A percentile compares a stretch with the other conserved stretches of the same genome.
Evolutionary conservation across 169 alveolate genomes (phyloP).

Genomic region (Haemoproteus tartakovskyi): DNA sequence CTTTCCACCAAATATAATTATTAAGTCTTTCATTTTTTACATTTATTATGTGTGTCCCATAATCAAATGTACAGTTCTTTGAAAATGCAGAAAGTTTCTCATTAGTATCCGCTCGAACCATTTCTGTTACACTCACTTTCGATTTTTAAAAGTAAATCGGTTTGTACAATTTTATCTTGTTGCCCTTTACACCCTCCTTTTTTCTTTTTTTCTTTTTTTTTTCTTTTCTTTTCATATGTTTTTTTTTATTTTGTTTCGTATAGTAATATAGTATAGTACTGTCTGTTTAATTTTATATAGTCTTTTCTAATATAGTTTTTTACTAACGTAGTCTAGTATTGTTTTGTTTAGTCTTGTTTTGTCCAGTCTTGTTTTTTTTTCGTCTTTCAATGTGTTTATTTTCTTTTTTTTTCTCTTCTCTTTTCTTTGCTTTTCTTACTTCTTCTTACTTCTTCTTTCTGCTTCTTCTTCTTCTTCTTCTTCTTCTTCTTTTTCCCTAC

Average conservation of each 20-base stretch:
- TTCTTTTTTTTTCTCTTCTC: too few species aligned
- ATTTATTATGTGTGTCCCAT: constrained; percentile 34
- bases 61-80: constrained; percentile 4
- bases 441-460: too few species aligned
- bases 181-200: not conserved
- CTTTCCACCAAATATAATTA: constrained; percentile 33
- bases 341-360: too few species aligned
- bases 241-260: not conserved
- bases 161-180: not conserved
- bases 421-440: too few species aligned
- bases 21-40: constrained; percentile 11
- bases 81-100: constrained; percentile 44
- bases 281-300: too few species aligned
- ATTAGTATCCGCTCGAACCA: too few species aligned
- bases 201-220: constrained; percentile 1
- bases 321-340: too few species aligned
- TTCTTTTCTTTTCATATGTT: not conserved
- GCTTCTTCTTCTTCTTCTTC: too few species aligned
- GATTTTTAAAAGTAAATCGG: not conserved
- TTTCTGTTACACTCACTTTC: not conserved
- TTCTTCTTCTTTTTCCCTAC: too few species aligned
- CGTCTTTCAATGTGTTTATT: too few species aligned
- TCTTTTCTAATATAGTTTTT: too few species aligned
- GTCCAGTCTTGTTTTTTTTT: too few species aligned
- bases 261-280: not conserved